Conservation (phyloP, 2,329 filamentous ascomycete genomes). For the Fusarium anguioides region DNA sequence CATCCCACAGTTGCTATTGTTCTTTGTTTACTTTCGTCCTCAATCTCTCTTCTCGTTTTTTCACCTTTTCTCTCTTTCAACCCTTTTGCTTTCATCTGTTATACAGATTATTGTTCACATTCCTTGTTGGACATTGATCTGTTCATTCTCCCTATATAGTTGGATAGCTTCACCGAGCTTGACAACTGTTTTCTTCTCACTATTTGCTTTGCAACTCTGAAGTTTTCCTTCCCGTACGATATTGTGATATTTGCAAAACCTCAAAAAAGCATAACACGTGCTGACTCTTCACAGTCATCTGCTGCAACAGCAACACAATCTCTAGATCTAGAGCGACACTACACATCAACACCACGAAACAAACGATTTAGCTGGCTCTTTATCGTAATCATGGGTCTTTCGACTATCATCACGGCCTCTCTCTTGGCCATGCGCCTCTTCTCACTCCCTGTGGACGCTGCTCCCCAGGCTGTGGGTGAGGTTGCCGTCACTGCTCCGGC, state of each 20-base stretch:
- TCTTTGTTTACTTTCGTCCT: conserved; percentile 16
- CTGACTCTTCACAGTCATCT: conserved; percentile 33
- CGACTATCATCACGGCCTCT: conserved; percentile 55
- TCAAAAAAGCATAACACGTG: background rate
- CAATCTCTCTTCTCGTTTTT: too few species aligned
- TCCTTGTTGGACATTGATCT: background rate
- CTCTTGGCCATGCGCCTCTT: conserved; percentile 59
- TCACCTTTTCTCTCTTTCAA: conserved; percentile 11
- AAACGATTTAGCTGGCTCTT: conserved; percentile 49
- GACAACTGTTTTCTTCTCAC: background rate
- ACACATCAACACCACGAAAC: conserved; percentile 23
- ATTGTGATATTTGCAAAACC: background rate
- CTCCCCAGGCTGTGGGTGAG: conserved; percentile 39
- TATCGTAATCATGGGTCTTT: conserved; percentile 60
- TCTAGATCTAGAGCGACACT: conserved; percentile 29
- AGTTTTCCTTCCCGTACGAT: background rate
- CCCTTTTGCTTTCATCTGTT: conserved; percentile 1
- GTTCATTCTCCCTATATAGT: background rate
- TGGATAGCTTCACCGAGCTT: conserved; percentile 22
- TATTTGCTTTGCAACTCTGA: background rate
- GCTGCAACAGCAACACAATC: conserved; percentile 28
- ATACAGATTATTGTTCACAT: conserved; percentile 13
- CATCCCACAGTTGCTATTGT: background rate
- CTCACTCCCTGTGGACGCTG: conserved; percentile 49
- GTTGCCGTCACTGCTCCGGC: conserved; percentile 26